These are phyloP conservation scores for Candida ascalaphidarum DNA, from an alignment of 805 yeast species.

Conservation along the genomic window DNA sequence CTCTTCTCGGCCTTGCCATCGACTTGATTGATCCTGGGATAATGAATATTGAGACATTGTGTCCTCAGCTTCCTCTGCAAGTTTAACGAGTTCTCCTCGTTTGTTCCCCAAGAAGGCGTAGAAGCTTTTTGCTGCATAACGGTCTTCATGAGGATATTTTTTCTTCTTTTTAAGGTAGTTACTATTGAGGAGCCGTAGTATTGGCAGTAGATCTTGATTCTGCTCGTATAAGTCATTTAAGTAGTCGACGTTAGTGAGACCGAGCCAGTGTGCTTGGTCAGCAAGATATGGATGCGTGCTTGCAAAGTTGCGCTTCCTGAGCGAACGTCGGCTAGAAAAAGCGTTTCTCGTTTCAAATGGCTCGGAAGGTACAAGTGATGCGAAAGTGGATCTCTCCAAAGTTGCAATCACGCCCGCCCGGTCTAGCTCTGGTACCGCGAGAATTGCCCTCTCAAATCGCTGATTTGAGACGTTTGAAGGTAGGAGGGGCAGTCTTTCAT, in stretches of 20 bases:
- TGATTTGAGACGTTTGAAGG: too few species aligned
- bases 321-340: constrained; percentile 14
- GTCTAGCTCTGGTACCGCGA: too few species aligned
- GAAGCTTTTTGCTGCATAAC: constrained; percentile 28
- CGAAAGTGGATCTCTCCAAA: too few species aligned
- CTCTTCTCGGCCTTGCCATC: too few species aligned
- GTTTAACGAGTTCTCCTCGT: too few species aligned
- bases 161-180: constrained; percentile 21
- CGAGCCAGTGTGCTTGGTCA: constrained; percentile 37
- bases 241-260: constrained; percentile 23
- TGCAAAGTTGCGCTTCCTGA: constrained; percentile 33
- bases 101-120: constrained; percentile 25
- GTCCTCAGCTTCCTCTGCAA: too few species aligned
- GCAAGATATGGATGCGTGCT: constrained; percentile 37
- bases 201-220: constrained; percentile 18
- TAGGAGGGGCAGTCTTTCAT: too few species aligned
- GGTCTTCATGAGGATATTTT: constrained; percentile 29
- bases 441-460: too few species aligned
- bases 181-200: constrained; percentile 26
- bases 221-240: constrained; percentile 31
- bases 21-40: too few species aligned
- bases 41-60: too few species aligned
- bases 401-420: too few species aligned
- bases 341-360: constrained; percentile 7
- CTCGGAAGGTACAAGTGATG: too few species aligned